Evolutionary conservation across 495 filamentous ascomycete genomes (phyloP).

Genomic region (Baudoinia panamericana): DNA sequence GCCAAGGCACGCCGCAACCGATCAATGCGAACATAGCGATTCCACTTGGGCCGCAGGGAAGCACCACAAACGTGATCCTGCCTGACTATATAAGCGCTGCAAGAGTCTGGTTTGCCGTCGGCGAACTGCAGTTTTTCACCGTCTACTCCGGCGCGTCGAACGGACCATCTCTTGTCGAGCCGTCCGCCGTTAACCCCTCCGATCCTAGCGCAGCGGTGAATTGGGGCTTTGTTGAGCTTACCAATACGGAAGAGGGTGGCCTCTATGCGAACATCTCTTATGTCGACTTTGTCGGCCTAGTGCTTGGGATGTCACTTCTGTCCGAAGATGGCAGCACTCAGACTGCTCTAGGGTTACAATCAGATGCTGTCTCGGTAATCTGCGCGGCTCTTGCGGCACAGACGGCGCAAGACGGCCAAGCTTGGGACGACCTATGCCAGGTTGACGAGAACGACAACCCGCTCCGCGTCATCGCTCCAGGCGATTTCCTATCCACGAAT

Average conservation of each 20-base stretch:
- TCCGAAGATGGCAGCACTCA: constrained; percentile 25
- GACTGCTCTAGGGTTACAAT: constrained; percentile 26
- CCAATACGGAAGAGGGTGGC: constrained; percentile 26
- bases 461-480: constrained; percentile 32
- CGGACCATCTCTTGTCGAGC: constrained; percentile 31
- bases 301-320: constrained; percentile 31
- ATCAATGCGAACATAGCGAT: constrained; percentile 26
- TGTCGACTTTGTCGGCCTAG: constrained; percentile 37
- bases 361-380: constrained; percentile 26
- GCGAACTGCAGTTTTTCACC: constrained; percentile 33
- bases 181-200: constrained; percentile 31
- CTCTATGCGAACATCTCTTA: constrained; percentile 37
- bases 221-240: constrained; percentile 39
- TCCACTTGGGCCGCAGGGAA: constrained; percentile 23
- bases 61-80: constrained; percentile 30
- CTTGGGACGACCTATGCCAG: constrained; percentile 32
- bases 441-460: constrained; percentile 23
- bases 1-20: constrained; percentile 18
- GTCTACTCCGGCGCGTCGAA: constrained; percentile 18
- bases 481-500: constrained; percentile 26
- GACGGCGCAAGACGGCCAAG: constrained; percentile 25
- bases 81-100: constrained; percentile 31
- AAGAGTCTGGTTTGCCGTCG: constrained; percentile 32
- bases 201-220: constrained; percentile 33
- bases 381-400: constrained; percentile 31